Percentiles rank a stretch among this genome's conserved stretches.
Conservation (phyloP, 495 filamentous ascomycete species). For the Podospora pseudoanserina region DNA sequence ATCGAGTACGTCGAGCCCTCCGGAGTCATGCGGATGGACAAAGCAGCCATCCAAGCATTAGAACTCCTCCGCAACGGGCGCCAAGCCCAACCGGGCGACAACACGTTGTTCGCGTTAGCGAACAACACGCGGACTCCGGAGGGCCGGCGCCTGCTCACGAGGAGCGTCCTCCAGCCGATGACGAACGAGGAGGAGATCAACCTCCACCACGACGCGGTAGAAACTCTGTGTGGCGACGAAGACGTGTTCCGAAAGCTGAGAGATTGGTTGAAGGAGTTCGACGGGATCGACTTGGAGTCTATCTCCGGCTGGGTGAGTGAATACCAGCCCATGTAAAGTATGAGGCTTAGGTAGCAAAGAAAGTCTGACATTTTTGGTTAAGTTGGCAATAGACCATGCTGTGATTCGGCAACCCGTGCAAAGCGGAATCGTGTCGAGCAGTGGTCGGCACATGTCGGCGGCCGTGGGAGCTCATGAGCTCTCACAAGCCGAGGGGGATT, state of each 20-base stretch:
- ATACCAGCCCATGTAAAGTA: too few relatives aligned
- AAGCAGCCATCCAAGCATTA: slow-evolving; percentile 75
- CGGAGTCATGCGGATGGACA: slow-evolving; percentile 91
- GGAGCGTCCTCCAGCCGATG: slow-evolving; percentile 85
- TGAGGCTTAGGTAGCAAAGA: background rate
- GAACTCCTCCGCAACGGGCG: slow-evolving; percentile 86
- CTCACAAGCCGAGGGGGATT: background rate
- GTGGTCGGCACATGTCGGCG: background rate
- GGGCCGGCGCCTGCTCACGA: slow-evolving; percentile 75
- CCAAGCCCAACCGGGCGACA: slow-evolving; percentile 66
- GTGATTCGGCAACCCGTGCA: background rate
- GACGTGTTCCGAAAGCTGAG: slow-evolving; percentile 80
- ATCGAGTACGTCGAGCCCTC: slow-evolving; percentile 87
- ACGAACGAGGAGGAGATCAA: slow-evolving; percentile 58
- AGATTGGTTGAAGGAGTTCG: slow-evolving; percentile 45
- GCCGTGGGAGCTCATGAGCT: background rate
- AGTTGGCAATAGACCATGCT: background rate
- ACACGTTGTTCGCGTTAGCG: slow-evolving; percentile 75
- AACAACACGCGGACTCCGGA: slow-evolving; percentile 85
- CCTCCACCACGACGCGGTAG: slow-evolving; percentile 77
- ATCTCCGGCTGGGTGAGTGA: slow-evolving; percentile 20
- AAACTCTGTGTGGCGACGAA: slow-evolving; percentile 78
- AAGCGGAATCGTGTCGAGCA: background rate
- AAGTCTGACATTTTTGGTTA: background rate
- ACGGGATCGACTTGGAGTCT: slow-evolving; percentile 26